Evolutionary conservation across 495 filamentous ascomycete species (phyloP), one percentile per base, ranked within the genome.

Genomic region (Chaetomium tenue): DNA sequence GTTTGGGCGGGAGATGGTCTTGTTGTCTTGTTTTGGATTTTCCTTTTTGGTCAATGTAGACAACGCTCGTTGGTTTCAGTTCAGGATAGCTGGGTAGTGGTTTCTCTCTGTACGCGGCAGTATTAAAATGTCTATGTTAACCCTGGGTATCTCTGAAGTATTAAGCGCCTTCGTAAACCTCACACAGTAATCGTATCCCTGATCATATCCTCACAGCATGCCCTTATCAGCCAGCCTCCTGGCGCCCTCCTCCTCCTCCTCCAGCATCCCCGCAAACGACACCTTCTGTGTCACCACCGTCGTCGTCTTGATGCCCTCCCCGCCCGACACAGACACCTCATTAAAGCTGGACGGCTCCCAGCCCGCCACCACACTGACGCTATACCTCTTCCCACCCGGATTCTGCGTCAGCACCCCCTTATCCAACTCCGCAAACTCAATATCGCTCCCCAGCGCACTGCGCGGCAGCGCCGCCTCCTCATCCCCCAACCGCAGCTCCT

Each of bases 201-300:
- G 44, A 18, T 16, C 44, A 6, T 47, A 18, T 18, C 57, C 58
- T 40, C 58, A 6, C 44, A 18, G 3, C 25, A 42, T 23, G 12
- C 44, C 46, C 28, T 42, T 52, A 1, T 52, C 22, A 1, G 33
- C 33, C 33, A 37, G 23, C 8, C 23, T 26, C 48, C 23, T 18
- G 12, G 23, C 48, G 3, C 25, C 48, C 48, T 39, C 48, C 37
- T 52, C 48, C 37, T 52, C 48, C 16, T 52, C 48, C 23, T 39
- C 48, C 37, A 18, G 8, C 60, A 15, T 20, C 22, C 23, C 47
- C 2, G 63, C 56, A 18, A 64, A 64, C 42, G 63, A 22, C 22
- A 65, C 57, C 57, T 65, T 59, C 40, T 65, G 63, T 33, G 57
- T 60, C 0, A 65, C 63, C 4, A 65, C 63, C 23, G 57, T 60